phyloP scores from a whole-genome alignment of 2,329 filamentous ascomycete species.

The Amesomyces nigricolor region DNA sequence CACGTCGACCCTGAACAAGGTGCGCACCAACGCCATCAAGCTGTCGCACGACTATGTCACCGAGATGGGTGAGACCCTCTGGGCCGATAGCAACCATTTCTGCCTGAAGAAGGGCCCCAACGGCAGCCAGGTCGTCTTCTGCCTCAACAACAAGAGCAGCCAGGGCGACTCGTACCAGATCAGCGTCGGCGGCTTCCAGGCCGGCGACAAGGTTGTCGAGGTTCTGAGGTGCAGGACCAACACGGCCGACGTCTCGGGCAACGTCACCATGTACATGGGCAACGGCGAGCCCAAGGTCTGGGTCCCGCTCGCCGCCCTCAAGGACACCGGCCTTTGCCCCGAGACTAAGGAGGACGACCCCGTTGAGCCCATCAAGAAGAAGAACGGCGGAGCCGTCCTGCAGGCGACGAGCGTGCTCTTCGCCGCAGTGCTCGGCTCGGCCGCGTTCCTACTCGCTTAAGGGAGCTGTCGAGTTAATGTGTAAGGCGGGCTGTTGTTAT shows the following conservation, averaged over 20 bases:
- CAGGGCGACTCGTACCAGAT: constrained; percentile 24
- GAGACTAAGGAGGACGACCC: constrained; percentile 16
- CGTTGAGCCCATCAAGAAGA: neutral
- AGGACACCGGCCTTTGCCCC: constrained; percentile 24
- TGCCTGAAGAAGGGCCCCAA: constrained; percentile 27
- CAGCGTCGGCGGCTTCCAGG: constrained; percentile 24
- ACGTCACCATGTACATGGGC: constrained; percentile 22
- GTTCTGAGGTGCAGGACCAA: constrained; percentile 22
- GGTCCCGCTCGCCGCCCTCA: constrained; percentile 12
- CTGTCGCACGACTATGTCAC: constrained; percentile 20
- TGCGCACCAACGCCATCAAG: constrained; percentile 27
- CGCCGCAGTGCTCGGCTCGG: constrained; percentile 15
- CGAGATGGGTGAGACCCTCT: constrained; percentile 17
- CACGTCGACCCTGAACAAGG: constrained; percentile 33
- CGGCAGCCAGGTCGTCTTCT: constrained; percentile 26
- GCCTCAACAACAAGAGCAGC: constrained; percentile 29
- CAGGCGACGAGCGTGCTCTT: constrained; percentile 10
- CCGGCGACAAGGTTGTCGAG: constrained; percentile 26
- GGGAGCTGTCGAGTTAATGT: neutral
- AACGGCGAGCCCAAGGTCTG: constrained; percentile 26
- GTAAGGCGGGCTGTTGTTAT: too few species aligned
- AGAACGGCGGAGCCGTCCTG: constrained; percentile 9
- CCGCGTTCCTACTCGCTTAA: constrained; percentile 6
- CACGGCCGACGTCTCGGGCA: constrained; percentile 21
- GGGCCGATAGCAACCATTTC: constrained; percentile 27